Conservation (phyloP, 768 basidiomycete species). For the Hydnum rufescens region DNA sequence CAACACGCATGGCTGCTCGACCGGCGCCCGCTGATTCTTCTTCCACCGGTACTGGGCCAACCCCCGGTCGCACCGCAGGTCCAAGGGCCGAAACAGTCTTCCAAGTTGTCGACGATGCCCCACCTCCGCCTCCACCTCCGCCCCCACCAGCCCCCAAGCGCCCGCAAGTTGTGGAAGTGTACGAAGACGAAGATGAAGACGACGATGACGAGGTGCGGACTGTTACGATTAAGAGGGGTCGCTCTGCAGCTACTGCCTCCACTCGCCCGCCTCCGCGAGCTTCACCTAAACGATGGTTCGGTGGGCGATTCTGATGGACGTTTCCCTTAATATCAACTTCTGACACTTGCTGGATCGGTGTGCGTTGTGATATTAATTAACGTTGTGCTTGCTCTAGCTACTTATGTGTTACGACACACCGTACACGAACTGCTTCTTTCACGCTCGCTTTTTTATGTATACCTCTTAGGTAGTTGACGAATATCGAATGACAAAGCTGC, state of each 20-base stretch:
- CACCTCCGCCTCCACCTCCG: not conserved
- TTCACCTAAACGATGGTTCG: not conserved
- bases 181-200: not conserved
- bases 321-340: too few species aligned
- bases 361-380: too few species aligned
- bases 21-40: constrained; percentile 6
- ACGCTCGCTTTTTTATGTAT: too few species aligned
- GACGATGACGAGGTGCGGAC: not conserved
- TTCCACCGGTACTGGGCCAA: not conserved
- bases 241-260: not conserved
- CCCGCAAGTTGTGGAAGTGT: not conserved
- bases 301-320: not conserved
- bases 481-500: too few species aligned
- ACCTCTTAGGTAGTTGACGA: too few species aligned
- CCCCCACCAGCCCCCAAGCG: not conserved
- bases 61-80: not conserved
- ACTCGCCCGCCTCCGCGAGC: not conserved
- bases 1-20: constrained; percentile 10
- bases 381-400: too few species aligned
- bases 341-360: too few species aligned
- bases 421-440: too few species aligned
- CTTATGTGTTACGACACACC: too few species aligned
- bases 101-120: not conserved
- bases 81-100: not conserved
- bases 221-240: not conserved